Conservation (phyloP, 768 basidiomycete genomes). For the Boletus vermiculosoides region DNA sequence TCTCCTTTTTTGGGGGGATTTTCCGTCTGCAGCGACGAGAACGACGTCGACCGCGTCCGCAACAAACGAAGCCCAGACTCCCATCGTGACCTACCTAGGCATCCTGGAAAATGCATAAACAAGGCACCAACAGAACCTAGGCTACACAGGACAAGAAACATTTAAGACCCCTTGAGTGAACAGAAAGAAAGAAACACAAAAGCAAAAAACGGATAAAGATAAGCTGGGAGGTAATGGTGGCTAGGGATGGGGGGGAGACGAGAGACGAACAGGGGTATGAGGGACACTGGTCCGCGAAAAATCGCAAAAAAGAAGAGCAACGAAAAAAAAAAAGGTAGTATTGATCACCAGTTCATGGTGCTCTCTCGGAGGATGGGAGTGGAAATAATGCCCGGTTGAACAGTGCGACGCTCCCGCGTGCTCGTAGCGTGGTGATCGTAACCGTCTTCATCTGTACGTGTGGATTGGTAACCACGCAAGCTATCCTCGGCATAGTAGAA, state of each 20-base stretch:
- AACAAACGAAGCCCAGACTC: conserved; percentile 3
- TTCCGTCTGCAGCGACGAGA: not conserved
- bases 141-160: conserved; percentile 14
- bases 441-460: conserved; percentile 36
- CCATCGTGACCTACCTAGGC: conserved; percentile 21
- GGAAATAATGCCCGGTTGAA: conserved; percentile 64
- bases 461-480: conserved; percentile 55
- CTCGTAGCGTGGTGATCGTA: conserved; percentile 33
- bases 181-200: not conserved
- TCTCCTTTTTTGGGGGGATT: no score
- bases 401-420: conserved; percentile 58
- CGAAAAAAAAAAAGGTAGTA: not conserved
- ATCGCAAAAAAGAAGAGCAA: not conserved
- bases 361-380: conserved; percentile 77
- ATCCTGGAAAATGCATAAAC: conserved; percentile 25
- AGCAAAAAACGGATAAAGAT: conserved; percentile 4
- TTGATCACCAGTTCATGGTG: conserved; percentile 77
- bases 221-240: not conserved
- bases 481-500: conserved; percentile 90
- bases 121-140: conserved; percentile 24
- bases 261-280: conserved; percentile 12
- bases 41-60: not conserved
- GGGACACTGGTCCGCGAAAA: conserved; percentile 9
- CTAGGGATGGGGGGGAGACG: not conserved
- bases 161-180: conserved; percentile 1